Evolutionary conservation across 1,139 yeast genomes (phyloP), one percentile per base, ranked within the genome.

Genomic region (Candida pseudoviswanathii): DNA sequence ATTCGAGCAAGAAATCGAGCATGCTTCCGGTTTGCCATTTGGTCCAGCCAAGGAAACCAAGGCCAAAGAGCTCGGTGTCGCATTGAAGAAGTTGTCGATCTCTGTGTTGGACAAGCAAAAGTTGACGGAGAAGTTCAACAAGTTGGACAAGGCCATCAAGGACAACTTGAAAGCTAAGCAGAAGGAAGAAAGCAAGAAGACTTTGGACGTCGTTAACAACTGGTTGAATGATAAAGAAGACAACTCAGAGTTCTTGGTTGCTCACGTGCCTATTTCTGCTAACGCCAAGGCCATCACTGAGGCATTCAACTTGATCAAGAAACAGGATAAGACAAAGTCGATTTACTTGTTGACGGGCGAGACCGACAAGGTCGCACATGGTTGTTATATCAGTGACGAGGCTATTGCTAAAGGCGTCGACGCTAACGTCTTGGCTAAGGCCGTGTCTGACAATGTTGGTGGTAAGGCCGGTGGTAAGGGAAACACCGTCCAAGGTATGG

Each of bases 401-500:
- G 89, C 92, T 34, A 73, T 85, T 55, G 78, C 78, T 46, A 82
- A 86, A 67, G 94, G 94, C 48, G 73, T 90, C 40, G 79, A 84
- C 58, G 97, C 97, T 37, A 74, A 82, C 54, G 91, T 82, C 31
- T 79, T 91, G 58, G 96, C 96, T 36, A 73, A 78, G 49, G 73
- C 80, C 51, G 98, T 89, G 43, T 75, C 92, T 44, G 71, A 75
- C 48, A 77, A 79, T 61, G 84, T 95, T 60, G 99, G 99, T 57
- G 99, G 99, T 69, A 89, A 88, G 68, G 96, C 97, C 52, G 99
- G 99, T 71, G 99, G 99, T 68, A 94, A 90, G 72, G 98, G 97
- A 54, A 89, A 91, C 59, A 85, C 92, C 52, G 90, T 91, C 58
- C 99, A 94, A 75, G 99, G 99, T 68, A 87, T 91, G 84, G 99